A percentile compares a stretch with the other conserved stretches of the same genome.
Conservation (phyloP, 2,329 filamentous ascomycete genomes). For the Colletotrichum filicis region DNA sequence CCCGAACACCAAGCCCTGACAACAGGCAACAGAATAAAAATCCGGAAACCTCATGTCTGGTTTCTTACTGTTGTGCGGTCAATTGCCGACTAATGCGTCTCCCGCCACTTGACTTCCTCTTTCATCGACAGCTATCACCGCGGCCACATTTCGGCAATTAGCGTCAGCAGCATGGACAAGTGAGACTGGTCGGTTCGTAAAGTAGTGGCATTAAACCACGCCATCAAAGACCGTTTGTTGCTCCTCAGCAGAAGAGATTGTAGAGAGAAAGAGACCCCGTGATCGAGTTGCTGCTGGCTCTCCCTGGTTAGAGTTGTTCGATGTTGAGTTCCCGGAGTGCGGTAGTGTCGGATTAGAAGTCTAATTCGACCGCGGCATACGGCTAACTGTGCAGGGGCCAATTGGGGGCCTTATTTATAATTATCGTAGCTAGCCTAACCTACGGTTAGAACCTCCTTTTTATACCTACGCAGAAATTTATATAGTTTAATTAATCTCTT, state of each 20-base stretch:
- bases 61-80: not conserved
- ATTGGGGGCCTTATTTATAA: no score
- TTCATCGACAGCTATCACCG: not conserved
- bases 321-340: not conserved
- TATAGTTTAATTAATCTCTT: no score
- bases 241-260: conserved; percentile 1
- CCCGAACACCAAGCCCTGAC: not conserved
- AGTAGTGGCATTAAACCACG: not conserved
- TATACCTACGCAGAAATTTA: no score
- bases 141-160: not conserved
- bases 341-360: no score
- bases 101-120: not conserved
- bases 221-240: not conserved
- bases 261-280: not conserved
- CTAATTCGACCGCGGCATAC: no score
- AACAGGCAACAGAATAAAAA: conserved; percentile 29
- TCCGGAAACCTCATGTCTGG: not conserved
- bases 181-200: conserved; percentile 5
- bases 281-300: conserved; percentile 13
- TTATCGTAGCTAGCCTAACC: no score
- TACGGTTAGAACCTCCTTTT: no score
- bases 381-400: no score
- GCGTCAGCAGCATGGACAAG: not conserved
- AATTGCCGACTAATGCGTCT: conserved; percentile 10
- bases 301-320: conserved; percentile 3